Evolutionary conservation across 2,329 filamentous ascomycete genomes (phyloP), one percentile per base, ranked within the genome.

Genomic region (Penicillium sp.): DNA sequence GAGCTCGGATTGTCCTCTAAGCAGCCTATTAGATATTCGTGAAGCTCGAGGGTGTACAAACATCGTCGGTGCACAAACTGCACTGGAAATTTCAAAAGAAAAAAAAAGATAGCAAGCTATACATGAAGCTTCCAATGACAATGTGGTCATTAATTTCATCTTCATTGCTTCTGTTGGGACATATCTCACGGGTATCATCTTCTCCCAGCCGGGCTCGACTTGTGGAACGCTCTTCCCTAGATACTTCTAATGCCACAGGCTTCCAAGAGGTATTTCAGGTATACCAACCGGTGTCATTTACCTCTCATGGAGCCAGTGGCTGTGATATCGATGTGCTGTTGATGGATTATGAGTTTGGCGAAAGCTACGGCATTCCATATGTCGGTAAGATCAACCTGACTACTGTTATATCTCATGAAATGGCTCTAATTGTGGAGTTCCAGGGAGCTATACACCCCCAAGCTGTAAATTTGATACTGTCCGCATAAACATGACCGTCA

Each of bases 401-500:
- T 33, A 27, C 26, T 50, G 13, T 19, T n/a, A 39, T 19, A 9
- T 39, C 35, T 54, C 19, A 47, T 57, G 10, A 49, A 11, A 7
- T 44, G 6, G 11, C 4, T 44, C 53, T 55, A 21, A 55, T 37
- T 1, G 42, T 1, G 5, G 27, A 54, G 53, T 42, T 56, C 26
- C 49, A 88, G 86, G 84, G 46, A 72, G 79, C 16, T 92, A 91
- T 68, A 78, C 74, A 1, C 90, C 90, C 13, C 89, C 90, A 1
- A 67, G 74, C 26, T 91, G 88, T 72, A 74, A 81, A 16, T 95
- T 93, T 77, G 89, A 91, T 68, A 83, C 86, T 33, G 87, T 93
- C 16, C 82, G 85, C 24, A 85, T 95, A 72, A 91, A 92, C 68
- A 83, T 95, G 63, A 93, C 89, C 0, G 87, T 90, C 14, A 84